Base-by-base conservation (phyloP, 441 rosid genomes). In the Metrosideros polymorpha region DNA sequence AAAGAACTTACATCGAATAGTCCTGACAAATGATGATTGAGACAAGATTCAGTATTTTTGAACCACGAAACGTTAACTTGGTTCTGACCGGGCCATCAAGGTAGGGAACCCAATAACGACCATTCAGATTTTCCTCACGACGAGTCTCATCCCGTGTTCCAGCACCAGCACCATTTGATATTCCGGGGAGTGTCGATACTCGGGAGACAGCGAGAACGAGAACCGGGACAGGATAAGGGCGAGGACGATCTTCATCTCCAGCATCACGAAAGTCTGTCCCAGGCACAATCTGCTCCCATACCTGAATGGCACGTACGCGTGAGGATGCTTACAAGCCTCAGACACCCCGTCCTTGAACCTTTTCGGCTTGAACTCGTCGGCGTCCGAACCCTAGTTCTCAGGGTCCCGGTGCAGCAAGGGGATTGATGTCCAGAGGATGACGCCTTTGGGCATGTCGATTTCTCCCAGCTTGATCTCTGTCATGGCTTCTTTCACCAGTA, bases 401-500 rank as follows among this genome's bases (percentile, higher is more conserved):
- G 83, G 39, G 53, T 43, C 35, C 12, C 83, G 83, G 83, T 82
- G 83, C 53, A 82, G 83, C 9, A 51, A 49, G 14, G 57, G 57
- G 1, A 0, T 54, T 1, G 6, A 54, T 54, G 57, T 54, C 93
- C 93, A 91, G 32, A 90, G 85, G 53, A 85, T 55, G 2, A 86
- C 51, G 7, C 92, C 93, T 87, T 87, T 85, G 17, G 92, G 92
- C 29, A 88, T 35, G 7, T 76, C 50, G 25, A 86, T 30, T 47
- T 86, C 79, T 17, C 89, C 87, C 3, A 89, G 17, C 30, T 85
- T 88, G 39, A 89, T 79, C 32, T 90, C 93, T 6, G 14, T 89
- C 45, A 86, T 86, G 7, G 88, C 90, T 89, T 90, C 90, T 51
- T 91, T 85, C 45, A 87, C 17, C 24, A 83, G 30, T 12, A 90